Evolutionary conservation across 208 protist genomes (phyloP), one percentile per base, ranked within the genome.

Genomic region (Trypanosoma caninum): DNA sequence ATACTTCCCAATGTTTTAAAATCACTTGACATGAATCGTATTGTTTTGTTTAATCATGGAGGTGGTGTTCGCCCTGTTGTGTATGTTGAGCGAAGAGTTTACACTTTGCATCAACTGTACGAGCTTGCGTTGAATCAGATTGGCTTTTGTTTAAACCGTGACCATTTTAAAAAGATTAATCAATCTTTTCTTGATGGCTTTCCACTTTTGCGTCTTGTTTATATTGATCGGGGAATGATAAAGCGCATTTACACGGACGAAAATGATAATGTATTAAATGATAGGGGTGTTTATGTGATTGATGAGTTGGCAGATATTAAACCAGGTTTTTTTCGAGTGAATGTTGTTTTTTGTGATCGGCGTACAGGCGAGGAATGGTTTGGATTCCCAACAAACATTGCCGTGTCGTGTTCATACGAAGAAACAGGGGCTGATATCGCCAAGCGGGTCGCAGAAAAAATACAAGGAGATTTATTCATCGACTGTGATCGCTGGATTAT

Each of bases 261-360:
- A 3, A 22, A 50, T 2, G 50, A 58, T 27, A 25, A 2, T 1
- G 23, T 67, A 22, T 46, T 45, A 20, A 14, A 38, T 0, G 14
- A 0, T 34, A 7, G 3, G 11, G 52, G 37, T 42, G 6, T 38
- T 47, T 67, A 50, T 53, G 16, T 69, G 16, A 62, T 69, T 30
- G 64, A 69, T 33, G 46, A 63, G 23, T 44, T 69, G 9, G 22
- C 40, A 14, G 53, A 61, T 18, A 27, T 55, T 31, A 45, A 71
- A 9, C 33, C 65, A 4, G 72, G 67, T n/a, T 66, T 77, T 35
- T 51, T 56, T 18, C 41, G 62, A 8, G 59, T 83, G 18, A 65
- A 92, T 55, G 79, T 92, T 10, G 57, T 76, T 27, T 92, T 87
- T 51, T 92, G 76, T 64, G 68, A 72, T 37, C 78, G 84, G 3